Conservation (phyloP, 2,329 filamentous ascomycete genomes). For the Curvularia verruculosa region DNA sequence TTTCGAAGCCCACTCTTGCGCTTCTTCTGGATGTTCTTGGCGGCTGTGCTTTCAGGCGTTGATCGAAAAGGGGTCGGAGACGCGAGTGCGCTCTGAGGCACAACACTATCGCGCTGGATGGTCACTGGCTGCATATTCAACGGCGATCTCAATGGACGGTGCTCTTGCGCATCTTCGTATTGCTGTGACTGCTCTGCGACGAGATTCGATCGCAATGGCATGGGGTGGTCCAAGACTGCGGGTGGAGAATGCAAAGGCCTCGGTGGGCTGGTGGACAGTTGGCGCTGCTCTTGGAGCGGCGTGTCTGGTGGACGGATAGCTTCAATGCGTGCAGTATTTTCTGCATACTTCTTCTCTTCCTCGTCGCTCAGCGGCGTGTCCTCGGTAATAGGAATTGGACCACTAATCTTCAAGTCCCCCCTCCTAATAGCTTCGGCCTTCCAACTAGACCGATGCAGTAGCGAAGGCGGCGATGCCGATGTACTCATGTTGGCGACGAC, state of each 20-base stretch:
- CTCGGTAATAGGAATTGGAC: constrained; percentile 48
- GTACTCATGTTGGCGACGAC: constrained; percentile 41
- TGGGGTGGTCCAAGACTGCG: constrained; percentile 14
- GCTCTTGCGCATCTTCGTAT: constrained; percentile 13
- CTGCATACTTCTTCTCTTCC: constrained; percentile 41
- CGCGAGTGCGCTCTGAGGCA: constrained; percentile 30
- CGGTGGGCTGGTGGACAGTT: constrained; percentile 23
- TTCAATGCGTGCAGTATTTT: constrained; percentile 27
- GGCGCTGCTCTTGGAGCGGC: constrained; percentile 15
- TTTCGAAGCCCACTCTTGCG: constrained; percentile 45
- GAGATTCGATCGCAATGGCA: constrained; percentile 22
- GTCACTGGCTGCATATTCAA: constrained; percentile 33
- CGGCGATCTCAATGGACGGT: constrained; percentile 23
- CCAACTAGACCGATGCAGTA: constrained; percentile 46
- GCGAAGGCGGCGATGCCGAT: constrained; percentile 27
- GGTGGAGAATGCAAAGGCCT: constrained; percentile 24
- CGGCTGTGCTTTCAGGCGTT: constrained; percentile 34
- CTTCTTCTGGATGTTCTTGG: constrained; percentile 37
- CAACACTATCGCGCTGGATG: constrained; percentile 34
- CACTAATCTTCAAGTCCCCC: constrained; percentile 48
- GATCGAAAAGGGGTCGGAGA: constrained; percentile 40
- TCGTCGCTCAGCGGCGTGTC: constrained; percentile 44
- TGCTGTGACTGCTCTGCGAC: constrained; percentile 12
- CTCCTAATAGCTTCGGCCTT: constrained; percentile 49
- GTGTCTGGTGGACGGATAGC: constrained; percentile 24